These are phyloP conservation scores for Populus hybrid DNA, from an alignment of 441 rosid species.

Conservation along the genomic window DNA sequence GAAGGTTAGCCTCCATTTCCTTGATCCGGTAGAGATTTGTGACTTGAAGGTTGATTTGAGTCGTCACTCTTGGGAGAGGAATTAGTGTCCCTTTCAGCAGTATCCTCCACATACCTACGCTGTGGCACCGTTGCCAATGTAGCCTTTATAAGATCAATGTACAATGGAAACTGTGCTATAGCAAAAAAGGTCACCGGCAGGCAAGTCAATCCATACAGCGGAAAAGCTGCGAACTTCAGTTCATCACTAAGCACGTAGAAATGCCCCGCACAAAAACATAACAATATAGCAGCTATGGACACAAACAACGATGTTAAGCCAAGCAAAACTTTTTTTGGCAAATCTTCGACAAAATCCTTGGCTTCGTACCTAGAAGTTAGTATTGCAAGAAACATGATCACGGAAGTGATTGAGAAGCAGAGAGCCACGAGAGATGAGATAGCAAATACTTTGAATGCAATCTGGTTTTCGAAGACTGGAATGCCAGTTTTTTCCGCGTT, in stretches of 20 bases:
- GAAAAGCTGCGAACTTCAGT: slow-evolving; percentile 34
- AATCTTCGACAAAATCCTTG: slow-evolving; percentile 27
- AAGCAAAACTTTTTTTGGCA: slow-evolving; percentile 35
- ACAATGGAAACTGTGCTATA: slow-evolving; percentile 40
- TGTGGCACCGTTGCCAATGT: slow-evolving; percentile 36
- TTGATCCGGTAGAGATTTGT: background rate
- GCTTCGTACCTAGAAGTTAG: slow-evolving; percentile 43
- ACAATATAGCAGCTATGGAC: slow-evolving; percentile 40
- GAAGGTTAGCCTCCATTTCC: background rate
- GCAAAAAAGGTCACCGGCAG: slow-evolving; percentile 42
- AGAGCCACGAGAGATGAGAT: slow-evolving; percentile 44
- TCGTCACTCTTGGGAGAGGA: background rate
- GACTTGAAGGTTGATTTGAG: background rate
- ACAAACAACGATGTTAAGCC: slow-evolving; percentile 41
- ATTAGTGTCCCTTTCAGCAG: background rate
- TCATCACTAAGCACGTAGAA: slow-evolving; percentile 38
- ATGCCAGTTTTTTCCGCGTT: slow-evolving; percentile 14
- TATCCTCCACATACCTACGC: slow-evolving; percentile 30
- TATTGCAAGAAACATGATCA: slow-evolving; percentile 41
- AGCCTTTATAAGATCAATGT: slow-evolving; percentile 39
- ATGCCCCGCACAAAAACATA: slow-evolving; percentile 48
- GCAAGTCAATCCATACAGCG: slow-evolving; percentile 38
- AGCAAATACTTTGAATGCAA: slow-evolving; percentile 42
- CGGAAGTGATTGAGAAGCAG: slow-evolving; percentile 40
- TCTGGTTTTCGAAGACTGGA: slow-evolving; percentile 30